These are phyloP conservation scores for Phragmites australis DNA, from an alignment of 176 grass and related monocot genomes.

Conservation along the genomic window DNA sequence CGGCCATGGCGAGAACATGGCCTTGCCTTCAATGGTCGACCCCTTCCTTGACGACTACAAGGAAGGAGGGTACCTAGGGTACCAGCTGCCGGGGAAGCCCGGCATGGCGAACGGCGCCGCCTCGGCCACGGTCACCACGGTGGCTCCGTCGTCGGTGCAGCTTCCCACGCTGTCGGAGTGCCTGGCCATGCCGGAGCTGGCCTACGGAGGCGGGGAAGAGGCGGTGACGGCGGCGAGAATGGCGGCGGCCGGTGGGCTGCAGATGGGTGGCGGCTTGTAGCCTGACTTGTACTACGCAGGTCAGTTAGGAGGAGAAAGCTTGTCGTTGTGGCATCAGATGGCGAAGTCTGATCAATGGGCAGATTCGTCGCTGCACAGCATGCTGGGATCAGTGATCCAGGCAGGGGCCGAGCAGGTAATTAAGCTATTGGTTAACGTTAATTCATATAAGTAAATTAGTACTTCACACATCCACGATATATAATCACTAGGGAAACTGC, in stretches of 20 bases:
- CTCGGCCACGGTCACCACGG: not conserved
- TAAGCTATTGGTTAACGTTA: not conserved
- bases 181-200: slow-evolving; percentile 63
- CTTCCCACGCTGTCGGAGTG: slow-evolving; percentile 68
- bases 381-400: slow-evolving; percentile 49
- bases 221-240: not conserved
- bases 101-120: not conserved
- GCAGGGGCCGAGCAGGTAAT: slow-evolving; percentile 53
- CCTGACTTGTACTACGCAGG: slow-evolving; percentile 33
- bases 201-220: not conserved
- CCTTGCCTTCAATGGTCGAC: slow-evolving; percentile 53
- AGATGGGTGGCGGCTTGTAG: slow-evolving; percentile 6
- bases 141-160: not conserved
- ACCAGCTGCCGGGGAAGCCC: slow-evolving; percentile 25
- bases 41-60: slow-evolving; percentile 52
- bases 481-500: not conserved
- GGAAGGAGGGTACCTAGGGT: slow-evolving; percentile 35
- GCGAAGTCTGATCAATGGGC: slow-evolving; percentile 45
- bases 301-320: slow-evolving; percentile 43
- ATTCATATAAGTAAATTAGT: not conserved
- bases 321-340: slow-evolving; percentile 41
- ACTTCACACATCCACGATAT: not conserved
- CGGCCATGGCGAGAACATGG: slow-evolving; percentile 38
- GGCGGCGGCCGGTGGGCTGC: slow-evolving; percentile 10
- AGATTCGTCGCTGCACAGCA: slow-evolving; percentile 40